Percentiles rank a stretch among this genome's conserved stretches.
These are phyloP conservation scores for Candida sanyiensis DNA, from an alignment of 805 yeast genomes.

Conservation along the genomic window DNA sequence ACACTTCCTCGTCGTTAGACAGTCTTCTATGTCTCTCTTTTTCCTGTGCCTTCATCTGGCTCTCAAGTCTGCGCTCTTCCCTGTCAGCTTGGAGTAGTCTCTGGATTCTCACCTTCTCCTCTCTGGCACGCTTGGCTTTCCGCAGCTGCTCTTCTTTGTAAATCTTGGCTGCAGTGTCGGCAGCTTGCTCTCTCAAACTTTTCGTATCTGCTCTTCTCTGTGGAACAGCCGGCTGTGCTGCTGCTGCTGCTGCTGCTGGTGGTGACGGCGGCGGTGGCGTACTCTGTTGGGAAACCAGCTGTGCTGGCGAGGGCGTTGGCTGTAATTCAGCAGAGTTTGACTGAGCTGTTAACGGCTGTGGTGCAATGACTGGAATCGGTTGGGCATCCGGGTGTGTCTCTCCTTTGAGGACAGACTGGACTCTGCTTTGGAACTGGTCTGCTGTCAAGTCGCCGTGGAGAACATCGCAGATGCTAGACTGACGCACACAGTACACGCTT, in stretches of 20 bases:
- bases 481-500: slow-evolving; percentile 47
- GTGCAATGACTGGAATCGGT: slow-evolving; percentile 3
- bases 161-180: slow-evolving; percentile 32
- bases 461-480: slow-evolving; percentile 41
- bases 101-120: slow-evolving; percentile 53
- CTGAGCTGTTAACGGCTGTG: slow-evolving; percentile 8
- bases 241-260: background rate
- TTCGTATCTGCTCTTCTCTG: slow-evolving; percentile 8
- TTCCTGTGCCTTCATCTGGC: slow-evolving; percentile 14
- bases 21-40: slow-evolving; percentile 19
- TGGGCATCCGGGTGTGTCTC: slow-evolving; percentile 7
- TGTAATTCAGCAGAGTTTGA: background rate
- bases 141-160: slow-evolving; percentile 35
- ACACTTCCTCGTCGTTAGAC: slow-evolving; percentile 19
- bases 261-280: no score
- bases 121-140: slow-evolving; percentile 33
- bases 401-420: slow-evolving; percentile 7
- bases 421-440: slow-evolving; percentile 23
- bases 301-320: slow-evolving; percentile 8
- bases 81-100: slow-evolving; percentile 48
- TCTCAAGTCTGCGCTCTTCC: slow-evolving; percentile 35
- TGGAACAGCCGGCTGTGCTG: no score
- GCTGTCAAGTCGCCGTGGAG: slow-evolving; percentile 31
- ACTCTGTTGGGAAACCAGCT: no score
- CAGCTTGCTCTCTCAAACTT: slow-evolving; percentile 37